Base-by-base conservation (phyloP, 495 filamentous ascomycete genomes). In the Penicillium waksmanii region DNA sequence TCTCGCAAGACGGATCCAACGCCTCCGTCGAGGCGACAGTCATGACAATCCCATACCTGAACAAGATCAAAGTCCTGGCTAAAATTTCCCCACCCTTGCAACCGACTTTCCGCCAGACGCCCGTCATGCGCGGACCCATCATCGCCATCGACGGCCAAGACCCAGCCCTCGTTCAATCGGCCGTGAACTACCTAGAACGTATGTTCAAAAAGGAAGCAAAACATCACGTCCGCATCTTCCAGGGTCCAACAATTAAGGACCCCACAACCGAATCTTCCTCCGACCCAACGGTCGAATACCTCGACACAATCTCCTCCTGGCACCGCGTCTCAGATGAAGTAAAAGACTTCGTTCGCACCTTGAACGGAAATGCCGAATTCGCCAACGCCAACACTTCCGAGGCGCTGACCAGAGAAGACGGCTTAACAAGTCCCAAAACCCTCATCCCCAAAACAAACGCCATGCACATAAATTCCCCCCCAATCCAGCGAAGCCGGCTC, bases 141-240 rank as follows among this genome's bases (percentile, higher is more conserved):
- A 87, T 98, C 48, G 87, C 91, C 0, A 72, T 98, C 21, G 95
- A 98, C 68, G 92, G 93, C 13, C 75, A 88, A 21, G 82, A 89
- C 51, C 65, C 71, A 3, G 62, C 69, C 1, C 65, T 87, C 12
- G 75, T 89, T 11, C 76, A 78, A 44, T 69, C 76, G 6, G 80
- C 92, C 7, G 79, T 84, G 2, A 70, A 77, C 18, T 86, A 87
- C 60, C 82, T 96, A 3, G 82, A 85, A 43, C 79, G 80, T 9
- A 80, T 81, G 19, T 67, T 96, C 23, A 71, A 67, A 21, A 82
- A 78, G 47, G 82, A 83, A 60, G 73, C 77, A 7, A 85, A 86
- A 51, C 89, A 85, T 64, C 71, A 76, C 11, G 77, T 91, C 18
- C 80, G 72, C 17, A 58, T 78, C 8, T 77, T 82, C 49, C 72